Base-by-base conservation (phyloP, 2,329 filamentous ascomycete genomes). In the Diaporthe longicolla region DNA sequence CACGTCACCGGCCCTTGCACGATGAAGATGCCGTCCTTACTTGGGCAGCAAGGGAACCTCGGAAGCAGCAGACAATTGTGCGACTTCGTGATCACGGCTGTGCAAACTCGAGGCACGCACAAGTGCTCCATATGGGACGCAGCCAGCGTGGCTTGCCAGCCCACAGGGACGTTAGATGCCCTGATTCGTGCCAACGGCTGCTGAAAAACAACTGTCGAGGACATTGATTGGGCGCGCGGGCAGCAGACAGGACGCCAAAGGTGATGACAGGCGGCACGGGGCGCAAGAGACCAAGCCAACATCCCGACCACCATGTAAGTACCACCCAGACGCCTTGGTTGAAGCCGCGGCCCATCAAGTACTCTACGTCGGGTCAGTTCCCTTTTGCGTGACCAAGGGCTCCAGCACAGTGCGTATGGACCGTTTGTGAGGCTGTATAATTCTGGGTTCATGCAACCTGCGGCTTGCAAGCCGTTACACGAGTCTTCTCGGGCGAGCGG, bases 391-490 rank as follows among this genome's bases (percentile, higher is more conserved):
- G 43, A 40, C 48, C 59, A 26, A 43, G 37, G 70, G 63, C 29
- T 55, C 32, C 52, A 45, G 19, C 26, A 54, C 70, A 63, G 29
- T 63, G 70, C 37, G 35, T 35, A 26, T 63, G 55, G 24, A 48
- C 37, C 71, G 58, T 26, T 26, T 19, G 7, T 65, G 54, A 54
- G 52, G 35, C 58, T 40, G 63, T 35, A 65, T 11, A n/a, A n/a
- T 58, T 37, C 19, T 69, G 48, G 57, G 61, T 68, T 65, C 37
- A 37, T 55, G n/a, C 70, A 15, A 24, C 45, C 29, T 68, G 48
- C 55, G 32, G 55, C 26, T 73, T 73, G 70, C 57, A 40, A 70
- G 55, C 63, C 40, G 55, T 70, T 52, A 52, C 65, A 69, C 73
- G 72, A 40, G 55, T 63, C 54, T 68, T 50, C 43, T 54, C 35